Base-by-base conservation (phyloP, 164 flowering plant genomes). In the Amborella trichopoda region DNA sequence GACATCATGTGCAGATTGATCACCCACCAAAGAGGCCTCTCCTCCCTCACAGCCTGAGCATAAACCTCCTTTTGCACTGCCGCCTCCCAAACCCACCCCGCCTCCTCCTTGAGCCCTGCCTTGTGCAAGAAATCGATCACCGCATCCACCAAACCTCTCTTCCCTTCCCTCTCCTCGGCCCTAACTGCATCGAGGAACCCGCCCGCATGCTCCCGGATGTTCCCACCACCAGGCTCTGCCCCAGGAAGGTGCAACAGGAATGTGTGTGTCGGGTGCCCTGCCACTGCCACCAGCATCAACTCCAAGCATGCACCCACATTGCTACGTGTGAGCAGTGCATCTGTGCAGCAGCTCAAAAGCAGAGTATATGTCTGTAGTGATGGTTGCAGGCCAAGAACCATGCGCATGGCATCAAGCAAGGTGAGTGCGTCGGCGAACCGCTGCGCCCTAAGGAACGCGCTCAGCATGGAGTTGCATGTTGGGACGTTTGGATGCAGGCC, bases 1-100 rank as follows among this genome's bases (percentile, higher is more conserved):
- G 99, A 93, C 96, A 93, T 93, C 3, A 93, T 88, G 49, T 93
- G 96, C n/a, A 93, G 77, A 54, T 91, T 87, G 11, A 91, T 87
- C 36, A 91, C 86, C 96, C 96, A 91, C 59, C 82, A 82, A 37
- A 74, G 68, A 12, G 83, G 66, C 37, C 85, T 66, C 56, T 82
- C 88, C 75, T 81, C 81, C 30, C 52, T 75, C 11, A 91, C 74
- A 3, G 83, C 91, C 52, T 88, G 95, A 0, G 96, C 95, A 37
- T 88, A 93, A 5, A 93, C 86, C 62, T 82, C 84, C 69, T 68
- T 84, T 56, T 65, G 65, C 22, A 88, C 94, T 26, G 94, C 96
- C n/a, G 80, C 94, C 61, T 93, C 99, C 99, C 96, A 93, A 1
- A 93, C 85, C 0, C 84, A 84, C 2, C 94, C 88, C 19, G 96